These are phyloP conservation scores for Dissophora ornata DNA, from an alignment of 192 early-diverging fungal species.

Conservation along the genomic window DNA sequence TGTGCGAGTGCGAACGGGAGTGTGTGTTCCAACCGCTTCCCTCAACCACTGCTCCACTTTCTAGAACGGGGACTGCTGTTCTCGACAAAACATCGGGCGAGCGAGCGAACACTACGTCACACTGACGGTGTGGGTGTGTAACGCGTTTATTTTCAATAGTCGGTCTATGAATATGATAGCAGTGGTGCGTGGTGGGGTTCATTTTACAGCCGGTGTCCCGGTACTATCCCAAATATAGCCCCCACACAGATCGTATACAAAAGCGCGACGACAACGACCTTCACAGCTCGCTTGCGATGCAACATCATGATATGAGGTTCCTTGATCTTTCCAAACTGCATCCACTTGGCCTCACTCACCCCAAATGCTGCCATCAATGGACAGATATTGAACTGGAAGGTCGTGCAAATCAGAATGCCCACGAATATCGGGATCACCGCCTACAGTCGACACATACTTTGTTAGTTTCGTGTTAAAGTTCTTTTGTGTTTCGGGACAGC, in stretches of 20 bases:
- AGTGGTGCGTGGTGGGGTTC: no score
- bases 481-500: no score
- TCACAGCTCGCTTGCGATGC: conserved; percentile 21
- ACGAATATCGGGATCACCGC: conserved; percentile 38
- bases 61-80: no score
- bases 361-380: conserved; percentile 29
- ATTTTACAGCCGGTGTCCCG: conserved; percentile 32
- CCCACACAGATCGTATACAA: conserved; percentile 32
- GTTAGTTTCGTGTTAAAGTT: not conserved
- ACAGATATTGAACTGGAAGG: conserved; percentile 48
- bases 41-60: no score
- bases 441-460: conserved; percentile 10
- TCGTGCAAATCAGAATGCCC: conserved; percentile 30
- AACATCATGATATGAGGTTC: conserved; percentile 36
- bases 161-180: no score
- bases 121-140: no score
- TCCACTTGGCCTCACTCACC: conserved; percentile 39
- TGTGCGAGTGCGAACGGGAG: no score
- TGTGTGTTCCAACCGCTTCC: no score
- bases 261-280: conserved; percentile 19
- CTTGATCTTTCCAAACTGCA: conserved; percentile 44
- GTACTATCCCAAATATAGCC: conserved; percentile 32
- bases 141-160: no score
- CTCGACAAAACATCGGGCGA: no score
- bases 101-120: no score